A percentile compares a stretch with the other conserved stretches of the same genome.
These are phyloP conservation scores for Ogataea trehaloabstinens DNA, from an alignment of 805 yeast genomes.

Conservation along the genomic window DNA sequence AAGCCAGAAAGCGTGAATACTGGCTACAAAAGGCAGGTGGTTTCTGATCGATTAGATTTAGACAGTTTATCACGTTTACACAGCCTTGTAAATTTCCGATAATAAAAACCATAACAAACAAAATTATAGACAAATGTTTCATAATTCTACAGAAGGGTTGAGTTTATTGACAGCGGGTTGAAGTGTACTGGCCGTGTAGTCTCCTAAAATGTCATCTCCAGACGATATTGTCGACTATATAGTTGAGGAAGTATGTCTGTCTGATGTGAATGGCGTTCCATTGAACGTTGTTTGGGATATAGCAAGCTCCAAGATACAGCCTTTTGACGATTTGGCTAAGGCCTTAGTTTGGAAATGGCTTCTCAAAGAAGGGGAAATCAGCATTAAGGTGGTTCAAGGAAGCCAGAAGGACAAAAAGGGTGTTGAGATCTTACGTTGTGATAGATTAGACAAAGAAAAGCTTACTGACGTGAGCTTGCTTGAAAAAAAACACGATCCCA, in stretches of 20 bases:
- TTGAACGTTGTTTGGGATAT: constrained; percentile 34
- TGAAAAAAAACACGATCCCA: constrained; percentile 9
- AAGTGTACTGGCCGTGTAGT: too few relatives aligned
- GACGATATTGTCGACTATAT: constrained; percentile 33
- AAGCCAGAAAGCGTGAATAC: constrained; percentile 29
- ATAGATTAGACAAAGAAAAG: constrained; percentile 9
- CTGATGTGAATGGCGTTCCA: constrained; percentile 32
- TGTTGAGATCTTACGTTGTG: constrained; percentile 1
- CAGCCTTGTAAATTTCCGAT: too few relatives aligned
- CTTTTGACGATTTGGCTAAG: constrained; percentile 32
- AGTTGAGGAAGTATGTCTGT: constrained; percentile 35
- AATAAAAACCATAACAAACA: too few relatives aligned
- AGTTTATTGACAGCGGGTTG: too few relatives aligned
- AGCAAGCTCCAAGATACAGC: constrained; percentile 12
- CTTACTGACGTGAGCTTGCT: constrained; percentile 6
- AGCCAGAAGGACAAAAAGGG: constrained; percentile 9
- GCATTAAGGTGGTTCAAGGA: constrained; percentile 9
- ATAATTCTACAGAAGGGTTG: too few relatives aligned
- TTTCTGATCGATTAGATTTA: too few relatives aligned
- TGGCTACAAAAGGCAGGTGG: constrained; percentile 39
- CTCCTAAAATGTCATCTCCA: constrained; percentile 24
- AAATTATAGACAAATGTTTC: too few relatives aligned
- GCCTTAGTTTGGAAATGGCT: constrained; percentile 39
- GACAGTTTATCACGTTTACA: constrained; percentile 8
- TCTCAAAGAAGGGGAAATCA: constrained; percentile 25